Base-by-base conservation (phyloP, 257 asterid species). In the Solanum virginianum region DNA sequence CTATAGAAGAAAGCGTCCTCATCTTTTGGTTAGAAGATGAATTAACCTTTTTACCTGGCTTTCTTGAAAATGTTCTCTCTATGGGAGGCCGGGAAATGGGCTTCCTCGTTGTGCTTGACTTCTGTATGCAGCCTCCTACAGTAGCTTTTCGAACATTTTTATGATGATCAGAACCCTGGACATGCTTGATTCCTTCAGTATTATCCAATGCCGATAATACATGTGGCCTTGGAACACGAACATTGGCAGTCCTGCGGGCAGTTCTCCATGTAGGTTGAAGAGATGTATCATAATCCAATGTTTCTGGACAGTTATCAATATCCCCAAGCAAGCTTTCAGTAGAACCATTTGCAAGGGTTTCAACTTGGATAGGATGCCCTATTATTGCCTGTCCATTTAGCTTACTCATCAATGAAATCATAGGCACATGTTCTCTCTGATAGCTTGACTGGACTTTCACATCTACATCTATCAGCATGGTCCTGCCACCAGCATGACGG, bases 311-410 rank as follows among this genome's bases (percentile, higher is more conserved):
- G 72, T 89, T 86, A 75, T 90, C 95, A 24, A 87, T 63, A 62
- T 91, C 85, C 26, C 88, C 84, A 68, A 92, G 59, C 66, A 87
- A 88, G 80, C 89, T 86, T 43, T 93, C 97, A 0, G 93, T 85
- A 36, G 87, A 90, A 70, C 92, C 92, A 83, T 87, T 91, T 88
- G 92, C 98, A 45, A 95, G 92, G 82, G 88, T 88, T 91, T 97
- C 99, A n/a, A 93, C 81, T 91, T 91, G 94, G 90, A 94, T 85
- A 8, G 98, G 98, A 70, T 97, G 98, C 74, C 99, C 99, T 39
- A 97, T 82, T 71, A 97, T 93, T 8, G 99, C 97, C 85, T 93
- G 97, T 32, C 98, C 99, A 62, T 92, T 95, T 79, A 93, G 60
- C 91, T 93, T 94, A 81, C 99, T 97, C 91, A 87, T 92, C 89